Base-by-base conservation (phyloP, 2,329 filamentous ascomycete species). In the Arachnomyces sp. region DNA sequence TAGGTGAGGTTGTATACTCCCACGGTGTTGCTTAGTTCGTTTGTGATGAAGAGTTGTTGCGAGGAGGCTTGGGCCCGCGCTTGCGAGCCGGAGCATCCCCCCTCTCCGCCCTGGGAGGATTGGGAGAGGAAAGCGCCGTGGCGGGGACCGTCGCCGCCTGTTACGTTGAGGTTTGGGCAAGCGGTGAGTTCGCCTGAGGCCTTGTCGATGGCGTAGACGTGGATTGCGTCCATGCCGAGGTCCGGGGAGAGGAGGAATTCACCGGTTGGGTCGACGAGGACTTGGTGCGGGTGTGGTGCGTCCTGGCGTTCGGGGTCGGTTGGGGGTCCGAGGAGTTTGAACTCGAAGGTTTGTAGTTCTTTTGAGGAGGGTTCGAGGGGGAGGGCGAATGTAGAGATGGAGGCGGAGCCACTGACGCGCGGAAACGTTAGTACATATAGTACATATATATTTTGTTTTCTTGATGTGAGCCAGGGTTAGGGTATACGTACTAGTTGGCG, bases 201-300 rank as follows among this genome's bases (percentile, higher is more conserved):
- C 1, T 52, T 50, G 47, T 76, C 60, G 51, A 81, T 67, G 40
- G 62, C 53, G 56, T 75, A 84, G 65, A 76, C 60, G 46, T 74
- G 77, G 35, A 84, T 58, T 5, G 76, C 51, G 50, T 85, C 82
- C 0, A 73, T 69, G 31, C 81, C 77, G 4, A 88, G 68, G 49
- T 85, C 82, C 1, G 81, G 79, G 7, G 78, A 71, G 7, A 84
- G 52, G 18, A 84, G 51, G 57, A 74, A 85, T n/a, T 66, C 52
- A 4, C 72, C 74, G 2, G 76, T 81, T 5, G 81, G 81, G 54
- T 85, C 81, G 28, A 81, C 55, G 38, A 82, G 56, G n/a, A 74
- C 71, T 53, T 81, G 64, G 58, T 84, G 81, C 13, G 79, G 79
- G 53, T 81, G 77, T 2, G 79, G 65, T 5, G 69, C 65, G 31